phyloP scores from a whole-genome alignment of 352 stramenopile genomes.

The Globisporangium emineosum region DNA sequence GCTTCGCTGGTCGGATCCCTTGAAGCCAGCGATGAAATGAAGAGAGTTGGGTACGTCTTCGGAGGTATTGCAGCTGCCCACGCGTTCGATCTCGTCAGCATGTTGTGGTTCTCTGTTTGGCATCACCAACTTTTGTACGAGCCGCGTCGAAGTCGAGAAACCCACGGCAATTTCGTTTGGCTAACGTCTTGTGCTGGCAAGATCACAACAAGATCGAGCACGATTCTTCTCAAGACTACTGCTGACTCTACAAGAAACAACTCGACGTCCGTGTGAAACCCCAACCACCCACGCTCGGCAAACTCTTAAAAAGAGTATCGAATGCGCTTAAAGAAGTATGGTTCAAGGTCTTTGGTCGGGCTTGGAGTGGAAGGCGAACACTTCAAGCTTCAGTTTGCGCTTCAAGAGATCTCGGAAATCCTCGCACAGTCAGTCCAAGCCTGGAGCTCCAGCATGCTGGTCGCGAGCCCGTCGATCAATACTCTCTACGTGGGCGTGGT shows the following conservation, averaged over 20 bases:
- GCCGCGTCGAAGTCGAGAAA: neutral
- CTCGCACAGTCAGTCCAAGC: constrained; percentile 2
- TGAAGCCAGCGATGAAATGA: neutral
- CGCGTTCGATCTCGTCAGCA: constrained; percentile 1
- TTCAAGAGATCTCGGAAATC: constrained; percentile 5
- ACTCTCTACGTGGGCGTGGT: neutral
- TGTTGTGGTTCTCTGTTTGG: constrained; percentile 1
- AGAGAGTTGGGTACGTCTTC: constrained; percentile 4
- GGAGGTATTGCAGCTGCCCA: neutral
- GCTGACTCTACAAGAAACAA: constrained; percentile 6
- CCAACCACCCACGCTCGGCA: neutral
- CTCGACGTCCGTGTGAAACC: neutral
- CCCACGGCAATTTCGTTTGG: neutral
- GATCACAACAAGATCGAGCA: constrained; percentile 8
- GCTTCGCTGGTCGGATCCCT: neutral
- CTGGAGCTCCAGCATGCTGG: constrained; percentile 7
- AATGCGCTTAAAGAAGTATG: neutral
- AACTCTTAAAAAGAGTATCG: neutral
- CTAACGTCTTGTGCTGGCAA: neutral
- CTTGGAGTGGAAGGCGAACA: constrained; percentile 9
- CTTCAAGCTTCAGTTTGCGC: constrained; percentile 6
- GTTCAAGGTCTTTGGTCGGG: neutral
- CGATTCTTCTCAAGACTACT: neutral
- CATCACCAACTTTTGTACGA: constrained; percentile 5
- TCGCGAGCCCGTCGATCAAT: constrained; percentile 7